A percentile compares a stretch with the other conserved stretches of the same genome.
Conservation (phyloP, 768 basidiomycete genomes). For the Lanmaoa pseudosensibilis region DNA sequence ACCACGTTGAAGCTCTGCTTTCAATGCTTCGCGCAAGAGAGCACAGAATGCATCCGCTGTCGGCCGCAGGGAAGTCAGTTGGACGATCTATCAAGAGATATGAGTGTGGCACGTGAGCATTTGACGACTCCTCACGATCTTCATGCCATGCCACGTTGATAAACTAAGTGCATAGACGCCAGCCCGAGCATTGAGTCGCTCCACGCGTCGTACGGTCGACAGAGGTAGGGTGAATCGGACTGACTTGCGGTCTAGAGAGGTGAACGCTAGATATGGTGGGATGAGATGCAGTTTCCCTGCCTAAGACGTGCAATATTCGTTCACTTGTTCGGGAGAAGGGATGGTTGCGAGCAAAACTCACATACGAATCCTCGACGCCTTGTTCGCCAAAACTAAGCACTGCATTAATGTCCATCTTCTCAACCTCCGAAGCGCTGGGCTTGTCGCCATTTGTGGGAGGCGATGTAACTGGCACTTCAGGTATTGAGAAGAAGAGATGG, state of each 20-base stretch:
- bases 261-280: constrained; percentile 87
- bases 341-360: constrained; percentile 44
- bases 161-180: constrained; percentile 96
- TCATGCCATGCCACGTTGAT: constrained; percentile 90
- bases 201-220: constrained; percentile 89
- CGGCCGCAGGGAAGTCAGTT: constrained; percentile 89
- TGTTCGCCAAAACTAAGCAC: constrained; percentile 77
- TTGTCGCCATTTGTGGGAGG: constrained; percentile 24
- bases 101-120: constrained; percentile 3
- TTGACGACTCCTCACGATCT: constrained; percentile 59
- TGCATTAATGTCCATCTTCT: constrained; percentile 86
- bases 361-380: constrained; percentile 90
- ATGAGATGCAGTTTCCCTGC: constrained; percentile 89
- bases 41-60: constrained; percentile 93
- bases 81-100: constrained; percentile 63
- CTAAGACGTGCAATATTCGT: constrained; percentile 39
- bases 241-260: constrained; percentile 88
- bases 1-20: constrained; percentile 83
- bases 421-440: constrained; percentile 40
- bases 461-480: constrained; percentile 38
- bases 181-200: constrained; percentile 87
- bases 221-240: constrained; percentile 90
- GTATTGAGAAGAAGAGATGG: constrained; percentile 85
- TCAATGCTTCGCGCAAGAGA: constrained; percentile 84
- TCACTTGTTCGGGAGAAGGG: background rate